phyloP scores from a whole-genome alignment of 2,329 filamentous ascomycete genomes.

The Pseudogymnoascus sp. region DNA sequence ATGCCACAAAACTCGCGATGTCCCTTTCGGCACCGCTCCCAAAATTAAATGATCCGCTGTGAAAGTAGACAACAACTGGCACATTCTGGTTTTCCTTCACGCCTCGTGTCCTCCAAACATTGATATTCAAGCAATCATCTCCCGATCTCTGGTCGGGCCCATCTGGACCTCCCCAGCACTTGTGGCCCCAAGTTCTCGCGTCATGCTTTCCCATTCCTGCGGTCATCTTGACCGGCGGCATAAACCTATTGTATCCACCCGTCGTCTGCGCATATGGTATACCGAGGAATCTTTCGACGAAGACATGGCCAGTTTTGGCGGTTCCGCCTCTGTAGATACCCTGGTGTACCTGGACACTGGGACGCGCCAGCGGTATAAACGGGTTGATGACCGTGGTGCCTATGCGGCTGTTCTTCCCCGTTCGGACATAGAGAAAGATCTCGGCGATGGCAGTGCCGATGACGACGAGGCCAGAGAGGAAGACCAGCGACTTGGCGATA shows the following conservation, averaged over 20 bases:
- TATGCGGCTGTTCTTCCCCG: conserved; percentile 5
- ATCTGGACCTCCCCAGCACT: neutral
- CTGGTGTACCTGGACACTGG: conserved; percentile 2
- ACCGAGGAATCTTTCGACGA: conserved; percentile 36
- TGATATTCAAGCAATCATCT: conserved; percentile 47
- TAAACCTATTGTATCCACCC: conserved; percentile 37
- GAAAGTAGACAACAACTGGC: conserved; percentile 52
- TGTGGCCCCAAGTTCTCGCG: neutral
- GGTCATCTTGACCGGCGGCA: conserved; percentile 35
- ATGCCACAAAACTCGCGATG: conserved; percentile 52
- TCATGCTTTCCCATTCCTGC: neutral
- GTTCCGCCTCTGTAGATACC: neutral
- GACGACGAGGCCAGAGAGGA: neutral
- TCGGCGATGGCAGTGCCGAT: neutral
- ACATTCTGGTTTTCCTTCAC: conserved; percentile 24
- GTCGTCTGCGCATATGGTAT: conserved; percentile 41
- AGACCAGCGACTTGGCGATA: neutral
- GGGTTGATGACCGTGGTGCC: neutral
- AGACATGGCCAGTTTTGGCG: conserved; percentile 17
- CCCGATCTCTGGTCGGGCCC: conserved; percentile 18
- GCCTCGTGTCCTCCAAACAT: conserved; percentile 35
- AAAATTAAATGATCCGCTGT: conserved; percentile 56
- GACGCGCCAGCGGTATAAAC: neutral
- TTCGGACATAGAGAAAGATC: neutral
- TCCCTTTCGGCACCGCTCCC: conserved; percentile 45